Evolutionary conservation across 1,284 basidiomycete species (phyloP), one percentile per base, ranked within the genome.

Genomic region (Cutaneotrichosporon mucoides): DNA sequence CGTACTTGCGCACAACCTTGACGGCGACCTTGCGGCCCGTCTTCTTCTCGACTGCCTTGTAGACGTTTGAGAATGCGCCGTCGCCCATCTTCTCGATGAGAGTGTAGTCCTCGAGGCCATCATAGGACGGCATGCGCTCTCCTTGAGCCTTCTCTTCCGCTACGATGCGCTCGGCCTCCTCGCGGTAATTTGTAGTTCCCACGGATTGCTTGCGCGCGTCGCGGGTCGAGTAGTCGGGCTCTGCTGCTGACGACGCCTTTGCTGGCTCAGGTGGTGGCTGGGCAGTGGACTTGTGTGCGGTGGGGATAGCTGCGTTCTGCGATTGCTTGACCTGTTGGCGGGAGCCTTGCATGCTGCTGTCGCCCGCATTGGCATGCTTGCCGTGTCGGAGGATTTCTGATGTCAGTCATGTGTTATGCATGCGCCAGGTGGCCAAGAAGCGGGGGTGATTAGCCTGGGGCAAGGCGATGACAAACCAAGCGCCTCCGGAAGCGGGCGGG

Each of bases 21-120:
- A 98, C 90, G 65, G 96, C 96, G 40, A 96, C 90, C 78, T 89
- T 90, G 73, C 86, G 82, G 15, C 88, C 86, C 13, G 88, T 87
- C 56, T 83, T 80, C 57, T 86, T 80, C 78, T 97, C 90, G 56
- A 89, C 71, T 2, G 93, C 96, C 76, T 92, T 92, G 84, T 95
- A 99, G 3, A 99, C 96, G 73, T 97, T 92, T 10, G 95, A 98
- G 77, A 99, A 99, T 42, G 96, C 96, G 64, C 96, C 96, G 70
- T 96, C 92, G 82, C 92, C 93, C 92, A 95, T 96, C 83, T 95
- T 95, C 65, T 90, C 87, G 15, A 92, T 65, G 16, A 96, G 83
- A 61, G 82, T 83, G 79, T 85, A 95, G 61, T 85, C 85, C 76
- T 95, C 92, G 53, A 95, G 84, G 16, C 91, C 92, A 73, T 86